Conservation (phyloP, 2,329 filamentous ascomycete species). For the Fusarium verticillioides region DNA sequence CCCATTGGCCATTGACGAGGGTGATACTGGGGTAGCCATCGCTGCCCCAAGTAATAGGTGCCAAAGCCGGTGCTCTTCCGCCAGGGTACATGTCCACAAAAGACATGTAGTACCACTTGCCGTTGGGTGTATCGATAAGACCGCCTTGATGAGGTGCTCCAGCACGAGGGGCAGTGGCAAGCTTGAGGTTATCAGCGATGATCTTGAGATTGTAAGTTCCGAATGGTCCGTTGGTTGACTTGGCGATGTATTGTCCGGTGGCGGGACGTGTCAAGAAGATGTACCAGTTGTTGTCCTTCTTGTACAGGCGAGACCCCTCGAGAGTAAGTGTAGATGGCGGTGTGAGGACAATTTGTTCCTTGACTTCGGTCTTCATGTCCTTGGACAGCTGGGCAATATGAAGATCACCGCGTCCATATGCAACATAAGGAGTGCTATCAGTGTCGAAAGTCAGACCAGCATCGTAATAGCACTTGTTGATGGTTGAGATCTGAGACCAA, state of each 20-base stretch:
- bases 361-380: constrained; percentile 45
- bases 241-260: constrained; percentile 59
- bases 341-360: constrained; percentile 3
- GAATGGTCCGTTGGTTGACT: constrained; percentile 54
- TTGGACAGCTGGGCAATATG: constrained; percentile 61
- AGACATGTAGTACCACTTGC: constrained; percentile 68
- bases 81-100: constrained; percentile 66
- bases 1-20: not conserved
- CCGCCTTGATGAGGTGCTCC: constrained; percentile 65
- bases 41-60: constrained; percentile 54
- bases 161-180: constrained; percentile 53
- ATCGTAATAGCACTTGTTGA: constrained; percentile 68
- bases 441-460: constrained; percentile 64
- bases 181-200: constrained; percentile 49
- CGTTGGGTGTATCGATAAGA: constrained; percentile 61
- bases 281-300: constrained; percentile 64
- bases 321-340: constrained; percentile 40
- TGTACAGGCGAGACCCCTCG: constrained; percentile 66
- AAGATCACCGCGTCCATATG: constrained; percentile 60
- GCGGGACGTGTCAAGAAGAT: constrained; percentile 61
- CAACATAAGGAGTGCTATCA: constrained; percentile 67
- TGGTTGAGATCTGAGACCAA: constrained; percentile 53
- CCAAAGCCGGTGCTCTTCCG: constrained; percentile 66
- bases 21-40: constrained; percentile 1
- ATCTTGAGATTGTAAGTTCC: constrained; percentile 63